Conservation (phyloP, 2,329 filamentous ascomycete species). For the Sclerotinia nivalis region DNA sequence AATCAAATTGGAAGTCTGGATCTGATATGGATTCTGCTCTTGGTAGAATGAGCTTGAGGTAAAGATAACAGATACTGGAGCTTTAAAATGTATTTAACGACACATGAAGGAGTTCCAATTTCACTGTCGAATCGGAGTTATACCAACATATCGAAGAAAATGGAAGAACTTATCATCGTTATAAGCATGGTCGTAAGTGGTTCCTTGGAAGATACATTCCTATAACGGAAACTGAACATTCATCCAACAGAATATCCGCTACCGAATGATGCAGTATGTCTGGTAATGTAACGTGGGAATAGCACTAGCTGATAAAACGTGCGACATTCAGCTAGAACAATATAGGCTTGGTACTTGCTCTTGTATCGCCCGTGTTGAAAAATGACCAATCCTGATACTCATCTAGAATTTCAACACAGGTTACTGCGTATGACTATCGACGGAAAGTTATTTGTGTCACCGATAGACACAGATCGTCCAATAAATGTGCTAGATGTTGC, state of each 20-base stretch:
- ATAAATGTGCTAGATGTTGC: constrained; percentile 20
- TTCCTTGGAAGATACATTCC: background rate
- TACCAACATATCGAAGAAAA: constrained; percentile 21
- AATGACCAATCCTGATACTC: background rate
- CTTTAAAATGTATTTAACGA: background rate
- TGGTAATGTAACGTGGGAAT: background rate
- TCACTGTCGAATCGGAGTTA: constrained; percentile 13
- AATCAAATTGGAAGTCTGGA: background rate
- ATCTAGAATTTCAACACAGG: constrained; percentile 16
- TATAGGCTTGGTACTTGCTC: constrained; percentile 10
- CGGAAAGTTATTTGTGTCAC: constrained; percentile 19
- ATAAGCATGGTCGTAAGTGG: constrained; percentile 19
- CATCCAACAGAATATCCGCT: constrained; percentile 18
- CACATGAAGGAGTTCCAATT: constrained; percentile 3
- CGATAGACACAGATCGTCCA: background rate
- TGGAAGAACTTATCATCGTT: constrained; percentile 22
- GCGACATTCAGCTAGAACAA: constrained; percentile 1
- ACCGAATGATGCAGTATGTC: constrained; percentile 17
- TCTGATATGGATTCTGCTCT: constrained; percentile 11
- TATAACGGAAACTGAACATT: background rate
- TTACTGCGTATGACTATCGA: constrained; percentile 19
- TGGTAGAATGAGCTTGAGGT: constrained; percentile 15
- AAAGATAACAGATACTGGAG: no score
- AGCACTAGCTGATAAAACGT: background rate
- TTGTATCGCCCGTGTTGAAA: background rate